phyloP scores from a whole-genome alignment of 2,329 filamentous ascomycete species.

The Elsinoe fawcettii region DNA sequence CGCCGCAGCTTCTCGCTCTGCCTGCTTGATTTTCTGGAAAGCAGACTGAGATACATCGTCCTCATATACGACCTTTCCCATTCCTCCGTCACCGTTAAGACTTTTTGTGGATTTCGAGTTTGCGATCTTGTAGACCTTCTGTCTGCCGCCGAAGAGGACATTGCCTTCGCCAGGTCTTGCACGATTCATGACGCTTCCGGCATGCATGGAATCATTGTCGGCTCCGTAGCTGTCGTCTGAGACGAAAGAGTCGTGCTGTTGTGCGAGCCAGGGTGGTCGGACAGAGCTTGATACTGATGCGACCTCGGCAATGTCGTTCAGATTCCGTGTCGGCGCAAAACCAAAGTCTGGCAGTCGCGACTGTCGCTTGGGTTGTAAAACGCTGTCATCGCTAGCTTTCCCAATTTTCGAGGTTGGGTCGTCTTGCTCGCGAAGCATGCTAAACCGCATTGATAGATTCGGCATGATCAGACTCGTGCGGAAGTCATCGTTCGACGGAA shows the following conservation, averaged over 20 bases:
- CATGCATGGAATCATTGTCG: constrained; percentile 56
- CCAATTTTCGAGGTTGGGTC: constrained; percentile 82
- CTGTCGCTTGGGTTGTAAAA: constrained; percentile 72
- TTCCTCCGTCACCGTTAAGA: constrained; percentile 38
- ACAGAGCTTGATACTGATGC: constrained; percentile 64
- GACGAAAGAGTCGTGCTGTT: constrained; percentile 54
- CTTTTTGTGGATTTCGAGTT: constrained; percentile 39
- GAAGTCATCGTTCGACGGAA: constrained; percentile 83
- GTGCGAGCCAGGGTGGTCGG: constrained; percentile 51
- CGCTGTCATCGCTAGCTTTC: constrained; percentile 92
- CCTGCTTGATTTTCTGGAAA: constrained; percentile 67
- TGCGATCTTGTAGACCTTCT: constrained; percentile 88
- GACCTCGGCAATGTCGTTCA: constrained; percentile 85
- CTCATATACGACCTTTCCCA: constrained; percentile 71
- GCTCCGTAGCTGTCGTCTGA: constrained; percentile 52
- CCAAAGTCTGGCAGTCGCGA: constrained; percentile 71
- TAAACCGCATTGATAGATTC: constrained; percentile 87
- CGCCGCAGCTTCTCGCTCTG: constrained; percentile 47
- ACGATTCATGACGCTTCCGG: constrained; percentile 72
- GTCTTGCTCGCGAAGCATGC: constrained; percentile 92
- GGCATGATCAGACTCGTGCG: constrained; percentile 94
- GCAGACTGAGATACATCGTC: constrained; percentile 76
- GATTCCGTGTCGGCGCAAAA: constrained; percentile 41
- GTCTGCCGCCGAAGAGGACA: constrained; percentile 84
- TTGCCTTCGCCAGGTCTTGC: constrained; percentile 82